Conservation (phyloP, 345 rosid species). For the Reutealis trisperma region DNA sequence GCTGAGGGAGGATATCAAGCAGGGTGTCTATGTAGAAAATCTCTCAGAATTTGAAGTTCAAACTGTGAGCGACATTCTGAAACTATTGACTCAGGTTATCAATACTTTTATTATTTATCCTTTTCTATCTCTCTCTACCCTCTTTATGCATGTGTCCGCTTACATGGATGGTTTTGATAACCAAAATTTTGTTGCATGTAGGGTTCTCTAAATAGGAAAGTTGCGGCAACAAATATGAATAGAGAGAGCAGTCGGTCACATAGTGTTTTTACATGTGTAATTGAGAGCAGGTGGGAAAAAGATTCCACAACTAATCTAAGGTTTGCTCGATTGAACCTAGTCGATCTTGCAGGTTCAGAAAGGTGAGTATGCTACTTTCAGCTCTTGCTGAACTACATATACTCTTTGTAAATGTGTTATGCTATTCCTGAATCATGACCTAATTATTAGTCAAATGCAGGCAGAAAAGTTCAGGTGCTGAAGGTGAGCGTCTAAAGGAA, state of each 20-base stretch:
- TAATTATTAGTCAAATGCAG: constrained; percentile 39
- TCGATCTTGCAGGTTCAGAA: constrained; percentile 97
- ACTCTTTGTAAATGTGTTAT: constrained; percentile 11
- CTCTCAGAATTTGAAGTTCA: constrained; percentile 86
- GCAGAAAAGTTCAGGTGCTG: constrained; percentile 97
- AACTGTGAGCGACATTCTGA: constrained; percentile 74
- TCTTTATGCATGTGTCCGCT: background rate
- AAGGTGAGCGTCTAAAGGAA: constrained; percentile 96
- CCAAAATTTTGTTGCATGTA: constrained; percentile 19
- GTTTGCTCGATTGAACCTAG: constrained; percentile 89
- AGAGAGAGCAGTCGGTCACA: constrained; percentile 97
- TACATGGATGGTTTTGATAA: background rate
- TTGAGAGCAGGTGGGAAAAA: constrained; percentile 95
- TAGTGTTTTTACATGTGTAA: constrained; percentile 86
- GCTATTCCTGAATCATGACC: background rate
- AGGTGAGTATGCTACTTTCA: constrained; percentile 46
- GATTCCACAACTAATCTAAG: constrained; percentile 82
- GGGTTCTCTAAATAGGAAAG: constrained; percentile 89
- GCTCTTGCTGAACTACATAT: constrained; percentile 13
- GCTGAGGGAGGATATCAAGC: constrained; percentile 89
- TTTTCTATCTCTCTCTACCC: background rate
- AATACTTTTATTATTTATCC: constrained; percentile 12
- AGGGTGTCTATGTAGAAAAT: constrained; percentile 88
- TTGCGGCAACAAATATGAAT: constrained; percentile 95
- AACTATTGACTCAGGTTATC: constrained; percentile 76